Conservation (phyloP, 257 asterid species). For the Fraxinus pennsylvanica region DNA sequence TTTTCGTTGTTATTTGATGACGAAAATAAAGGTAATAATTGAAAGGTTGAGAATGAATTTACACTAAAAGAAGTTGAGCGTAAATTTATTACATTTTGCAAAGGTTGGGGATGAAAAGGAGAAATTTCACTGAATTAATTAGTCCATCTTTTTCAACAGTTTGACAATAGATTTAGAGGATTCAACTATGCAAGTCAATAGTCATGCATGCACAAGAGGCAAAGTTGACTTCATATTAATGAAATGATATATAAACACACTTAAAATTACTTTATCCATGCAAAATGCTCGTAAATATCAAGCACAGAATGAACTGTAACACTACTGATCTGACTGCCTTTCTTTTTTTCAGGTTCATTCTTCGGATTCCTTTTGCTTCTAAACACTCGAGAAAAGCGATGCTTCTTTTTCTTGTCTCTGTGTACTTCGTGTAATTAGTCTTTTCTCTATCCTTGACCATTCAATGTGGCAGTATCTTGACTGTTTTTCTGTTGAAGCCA, state of each 20-base stretch:
- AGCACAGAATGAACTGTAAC: not conserved
- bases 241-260: not conserved
- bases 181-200: no score
- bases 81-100: no score
- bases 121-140: no score
- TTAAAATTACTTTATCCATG: not conserved
- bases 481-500: constrained; percentile 39
- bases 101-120: no score
- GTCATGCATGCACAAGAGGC: not conserved
- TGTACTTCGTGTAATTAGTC: not conserved
- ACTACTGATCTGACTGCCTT: not conserved
- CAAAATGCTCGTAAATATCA: not conserved
- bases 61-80: no score
- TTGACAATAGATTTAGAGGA: no score
- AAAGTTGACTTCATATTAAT: not conserved
- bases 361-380: not conserved
- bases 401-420: not conserved
- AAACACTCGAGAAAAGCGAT: not conserved
- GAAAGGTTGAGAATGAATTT: no score
- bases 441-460: not conserved
- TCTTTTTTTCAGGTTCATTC: not conserved
- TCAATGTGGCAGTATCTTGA: not conserved
- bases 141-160: no score
- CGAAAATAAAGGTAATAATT: no score
- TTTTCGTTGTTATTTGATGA: no score